Conservation (phyloP, 192 early-diverging fungal genomes). For the Umbelopsis sp. region DNA sequence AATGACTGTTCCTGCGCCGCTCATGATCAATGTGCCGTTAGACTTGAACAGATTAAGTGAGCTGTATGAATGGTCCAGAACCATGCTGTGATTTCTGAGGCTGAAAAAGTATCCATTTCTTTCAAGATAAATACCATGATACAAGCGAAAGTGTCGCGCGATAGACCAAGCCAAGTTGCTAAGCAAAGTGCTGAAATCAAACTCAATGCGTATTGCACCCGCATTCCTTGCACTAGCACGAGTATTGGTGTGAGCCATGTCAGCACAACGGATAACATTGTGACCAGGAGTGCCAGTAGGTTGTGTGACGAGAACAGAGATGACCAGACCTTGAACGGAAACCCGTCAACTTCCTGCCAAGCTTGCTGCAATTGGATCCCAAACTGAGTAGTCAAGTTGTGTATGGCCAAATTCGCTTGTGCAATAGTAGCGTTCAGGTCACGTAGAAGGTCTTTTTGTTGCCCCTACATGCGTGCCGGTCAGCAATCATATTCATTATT, state of each 20-base stretch:
- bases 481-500: too few species aligned
- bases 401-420: not conserved
- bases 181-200: not conserved
- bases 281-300: not conserved
- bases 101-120: too few species aligned
- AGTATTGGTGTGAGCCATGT: not conserved
- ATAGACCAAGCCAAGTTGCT: not conserved
- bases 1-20: too few species aligned
- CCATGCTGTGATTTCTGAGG: too few species aligned
- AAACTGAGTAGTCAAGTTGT: not conserved
- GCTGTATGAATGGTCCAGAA: too few species aligned
- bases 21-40: too few species aligned
- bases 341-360: not conserved
- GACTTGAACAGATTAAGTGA: too few species aligned
- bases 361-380: not conserved
- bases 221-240: not conserved
- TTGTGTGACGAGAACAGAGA: not conserved
- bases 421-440: not conserved
- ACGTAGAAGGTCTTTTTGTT: not conserved
- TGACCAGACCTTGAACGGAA: not conserved
- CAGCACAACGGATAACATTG: not conserved
- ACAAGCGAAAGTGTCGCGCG: not conserved
- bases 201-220: not conserved
- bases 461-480: not conserved
- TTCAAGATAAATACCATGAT: slow-evolving; percentile 2